Evolutionary conservation across 140 eudicot genomes (phyloP).

Genomic region (Flaveria floridana): DNA sequence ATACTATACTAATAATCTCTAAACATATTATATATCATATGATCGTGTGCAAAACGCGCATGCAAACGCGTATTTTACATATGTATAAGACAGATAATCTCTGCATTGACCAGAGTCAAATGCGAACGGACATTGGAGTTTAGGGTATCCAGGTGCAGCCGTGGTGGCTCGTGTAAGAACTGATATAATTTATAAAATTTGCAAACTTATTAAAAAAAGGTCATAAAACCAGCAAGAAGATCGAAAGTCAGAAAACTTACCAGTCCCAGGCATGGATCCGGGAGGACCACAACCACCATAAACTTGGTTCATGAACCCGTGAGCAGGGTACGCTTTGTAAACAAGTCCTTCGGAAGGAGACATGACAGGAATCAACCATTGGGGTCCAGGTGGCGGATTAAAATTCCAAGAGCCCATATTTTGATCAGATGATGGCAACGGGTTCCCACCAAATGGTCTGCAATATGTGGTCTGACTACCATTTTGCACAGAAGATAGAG

Average conservation of each 20-base stretch:
- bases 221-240: neutral
- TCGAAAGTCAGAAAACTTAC: slow-evolving; percentile 15
- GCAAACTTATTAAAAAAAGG: neutral
- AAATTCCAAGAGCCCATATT: slow-evolving; percentile 53
- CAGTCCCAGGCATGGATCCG: slow-evolving; percentile 38
- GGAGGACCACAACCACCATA: slow-evolving; percentile 64
- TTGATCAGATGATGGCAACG: slow-evolving; percentile 42
- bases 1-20: too few relatives aligned
- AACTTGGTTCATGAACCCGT: slow-evolving; percentile 50
- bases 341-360: slow-evolving; percentile 93
- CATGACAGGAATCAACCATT: slow-evolving; percentile 95
- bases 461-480: slow-evolving; percentile 43
- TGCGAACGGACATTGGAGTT: neutral
- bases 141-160: neutral
- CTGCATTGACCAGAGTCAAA: neutral
- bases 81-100: neutral
- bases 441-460: slow-evolving; percentile 37
- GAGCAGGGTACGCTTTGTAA: slow-evolving; percentile 79
- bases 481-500: slow-evolving; percentile 55
- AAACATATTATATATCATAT: too few relatives aligned
- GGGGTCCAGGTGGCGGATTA: slow-evolving; percentile 65
- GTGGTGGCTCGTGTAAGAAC: neutral
- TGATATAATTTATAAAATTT: neutral
- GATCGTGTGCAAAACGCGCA: neutral
- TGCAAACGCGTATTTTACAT: neutral